Conservation (phyloP, 164 flowering plant genomes). For the Pachysandra terminalis region DNA sequence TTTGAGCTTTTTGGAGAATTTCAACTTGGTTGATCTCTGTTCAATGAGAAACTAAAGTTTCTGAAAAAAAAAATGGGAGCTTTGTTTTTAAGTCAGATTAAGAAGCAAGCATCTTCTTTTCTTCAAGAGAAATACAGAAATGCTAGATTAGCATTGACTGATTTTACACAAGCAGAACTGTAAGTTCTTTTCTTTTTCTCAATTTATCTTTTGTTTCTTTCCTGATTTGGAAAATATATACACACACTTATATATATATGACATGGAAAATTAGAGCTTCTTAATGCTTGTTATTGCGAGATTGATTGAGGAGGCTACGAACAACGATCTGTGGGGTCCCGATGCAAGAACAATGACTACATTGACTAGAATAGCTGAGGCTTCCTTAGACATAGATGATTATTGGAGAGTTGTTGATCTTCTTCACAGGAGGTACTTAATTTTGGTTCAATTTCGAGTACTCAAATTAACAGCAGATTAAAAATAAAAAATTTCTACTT, state of each 20-base stretch:
- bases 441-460: not conserved
- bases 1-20: not conserved
- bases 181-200: constrained; percentile 22
- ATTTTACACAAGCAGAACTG: constrained; percentile 57
- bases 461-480: too few species aligned
- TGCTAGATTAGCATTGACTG: constrained; percentile 55
- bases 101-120: constrained; percentile 52
- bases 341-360: constrained; percentile 67
- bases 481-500: too few species aligned
- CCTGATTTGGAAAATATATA: not conserved
- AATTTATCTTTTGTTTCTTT: not conserved
- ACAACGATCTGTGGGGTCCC: constrained; percentile 43
- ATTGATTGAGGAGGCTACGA: constrained; percentile 61
- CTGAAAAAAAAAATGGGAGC: constrained; percentile 33
- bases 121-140: constrained; percentile 50
- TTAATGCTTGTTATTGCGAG: constrained; percentile 15
- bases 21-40: not conserved
- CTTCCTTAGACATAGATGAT: constrained; percentile 51
- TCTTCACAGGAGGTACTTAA: constrained; percentile 57
- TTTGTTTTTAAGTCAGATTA: constrained; percentile 34
- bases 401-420: constrained; percentile 69
- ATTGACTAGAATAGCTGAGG: constrained; percentile 47
- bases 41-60: not conserved
- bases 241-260: too few species aligned
- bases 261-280: too few species aligned